Conservation (phyloP, 441 rosid genomes). For the Codiaeum variegatum region DNA sequence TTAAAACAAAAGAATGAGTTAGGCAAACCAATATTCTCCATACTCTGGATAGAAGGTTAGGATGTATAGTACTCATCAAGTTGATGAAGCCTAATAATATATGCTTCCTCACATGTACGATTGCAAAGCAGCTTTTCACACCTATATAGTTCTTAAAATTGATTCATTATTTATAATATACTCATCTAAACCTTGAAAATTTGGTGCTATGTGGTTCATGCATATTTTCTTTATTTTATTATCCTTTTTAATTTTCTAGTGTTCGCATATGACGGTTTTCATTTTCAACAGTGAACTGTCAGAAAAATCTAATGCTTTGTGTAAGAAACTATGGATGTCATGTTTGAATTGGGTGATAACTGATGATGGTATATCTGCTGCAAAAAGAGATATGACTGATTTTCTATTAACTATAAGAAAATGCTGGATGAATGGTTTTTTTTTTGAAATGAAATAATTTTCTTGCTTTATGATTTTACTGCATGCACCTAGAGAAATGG, state of each 20-base stretch:
- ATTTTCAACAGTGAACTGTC: neutral
- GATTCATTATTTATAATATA: neutral
- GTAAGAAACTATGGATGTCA: neutral
- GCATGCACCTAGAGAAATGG: constrained; percentile 70
- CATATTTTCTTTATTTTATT: neutral
- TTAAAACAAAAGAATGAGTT: neutral
- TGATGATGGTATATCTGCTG: neutral
- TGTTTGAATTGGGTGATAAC: neutral
- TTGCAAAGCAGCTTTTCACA: neutral
- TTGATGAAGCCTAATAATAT: neutral
- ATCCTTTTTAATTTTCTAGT: neutral
- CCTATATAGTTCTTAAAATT: neutral
- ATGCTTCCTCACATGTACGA: neutral
- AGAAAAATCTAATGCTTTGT: neutral
- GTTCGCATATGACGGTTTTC: neutral
- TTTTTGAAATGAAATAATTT: constrained; percentile 4
- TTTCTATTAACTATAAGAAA: neutral
- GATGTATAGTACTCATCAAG: neutral
- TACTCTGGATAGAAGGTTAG: neutral
- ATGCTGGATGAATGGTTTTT: neutral
- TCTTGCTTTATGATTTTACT: constrained; percentile 29
- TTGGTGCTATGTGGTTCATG: neutral
- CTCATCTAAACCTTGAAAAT: neutral
- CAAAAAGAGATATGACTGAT: neutral
- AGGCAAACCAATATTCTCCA: neutral